Evolutionary conservation across 2,329 filamentous ascomycete genomes (phyloP), one percentile per base, ranked within the genome.

Genomic region (Berkeleyomyces rouxiae): DNA sequence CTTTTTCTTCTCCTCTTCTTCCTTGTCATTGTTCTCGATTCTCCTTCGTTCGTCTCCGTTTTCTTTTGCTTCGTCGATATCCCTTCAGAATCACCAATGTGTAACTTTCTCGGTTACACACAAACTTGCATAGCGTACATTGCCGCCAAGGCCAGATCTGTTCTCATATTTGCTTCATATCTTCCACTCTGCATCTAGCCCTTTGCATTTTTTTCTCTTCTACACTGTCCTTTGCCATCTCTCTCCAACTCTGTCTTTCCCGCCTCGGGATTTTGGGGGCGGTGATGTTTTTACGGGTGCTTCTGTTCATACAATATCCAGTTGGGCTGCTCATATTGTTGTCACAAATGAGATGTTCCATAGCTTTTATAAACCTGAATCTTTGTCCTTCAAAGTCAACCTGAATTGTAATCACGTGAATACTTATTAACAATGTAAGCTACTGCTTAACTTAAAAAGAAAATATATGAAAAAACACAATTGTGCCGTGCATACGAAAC

Each of bases 291-390:
- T 31, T 39, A n/a, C 9, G 33, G 33, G 51, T 55, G 51, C 51
- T 55, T 55, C 51, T 55, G 51, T 4, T 55, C n/a, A n/a, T 55
- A 59, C 42, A 55, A 63, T 63, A 63, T 63, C 61, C 61, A 58
- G 43, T 55, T 10, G 57, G 59, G 43, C 10, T 23, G 7, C 36
- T 63, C 55, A 63, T 59, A 11, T 39, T 23, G n/a, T 23, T 49
- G 58, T 46, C 33, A 59, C 51, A 55, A 43, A 59, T 63, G 61
- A 63, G 55, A 43, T 23, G 23, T 23, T 23, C 23, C 23, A 23
- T 23, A 23, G 23, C 61, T 63, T 44, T 44, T 39, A 59, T 23
- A 59, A 43, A 59, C 7, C 55, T 59, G 59, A 59, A 44, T 59
- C 59, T 62, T 49, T 55, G 37, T 59, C 51, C 23, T 57, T 62